phyloP scores from a whole-genome alignment of 78 protist genomes.

The Chrysochromulina parva region DNA sequence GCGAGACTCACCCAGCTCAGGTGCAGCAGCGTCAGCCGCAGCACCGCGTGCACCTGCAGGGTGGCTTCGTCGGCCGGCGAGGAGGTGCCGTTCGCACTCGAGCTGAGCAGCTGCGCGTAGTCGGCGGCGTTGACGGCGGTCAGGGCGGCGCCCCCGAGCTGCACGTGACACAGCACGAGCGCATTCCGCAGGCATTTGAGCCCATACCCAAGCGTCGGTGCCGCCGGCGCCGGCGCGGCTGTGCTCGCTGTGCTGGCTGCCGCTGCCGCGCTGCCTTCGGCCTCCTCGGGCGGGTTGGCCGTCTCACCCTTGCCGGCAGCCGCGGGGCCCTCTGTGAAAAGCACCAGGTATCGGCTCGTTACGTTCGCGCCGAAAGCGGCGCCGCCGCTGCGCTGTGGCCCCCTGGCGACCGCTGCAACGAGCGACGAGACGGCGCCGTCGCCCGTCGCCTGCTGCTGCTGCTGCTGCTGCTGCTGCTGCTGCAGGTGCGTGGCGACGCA shows the following conservation, averaged over 20 bases:
- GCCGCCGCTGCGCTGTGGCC: neutral
- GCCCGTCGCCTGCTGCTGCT: no score
- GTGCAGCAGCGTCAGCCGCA: neutral
- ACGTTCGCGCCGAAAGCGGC: neutral
- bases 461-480: neutral
- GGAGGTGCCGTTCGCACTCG: neutral
- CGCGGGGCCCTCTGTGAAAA: neutral
- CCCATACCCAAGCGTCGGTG: neutral
- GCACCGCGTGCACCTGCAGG: neutral
- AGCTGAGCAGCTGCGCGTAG: neutral
- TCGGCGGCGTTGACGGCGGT: neutral
- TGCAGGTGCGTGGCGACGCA: neutral
- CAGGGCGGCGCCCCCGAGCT: no score
- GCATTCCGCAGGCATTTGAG: neutral
- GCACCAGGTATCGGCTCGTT: neutral
- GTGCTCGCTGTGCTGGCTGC: neutral
- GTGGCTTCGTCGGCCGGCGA: neutral
- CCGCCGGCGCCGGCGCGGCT: neutral
- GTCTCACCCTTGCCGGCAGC: neutral
- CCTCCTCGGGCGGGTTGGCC: no score
- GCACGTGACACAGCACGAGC: neutral
- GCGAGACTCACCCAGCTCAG: neutral
- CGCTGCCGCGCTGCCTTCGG: neutral
- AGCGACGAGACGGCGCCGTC: neutral
- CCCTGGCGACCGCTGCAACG: neutral